These are phyloP conservation scores for Starmerella sp. DNA, from an alignment of 805 yeast species.

Conservation along the genomic window DNA sequence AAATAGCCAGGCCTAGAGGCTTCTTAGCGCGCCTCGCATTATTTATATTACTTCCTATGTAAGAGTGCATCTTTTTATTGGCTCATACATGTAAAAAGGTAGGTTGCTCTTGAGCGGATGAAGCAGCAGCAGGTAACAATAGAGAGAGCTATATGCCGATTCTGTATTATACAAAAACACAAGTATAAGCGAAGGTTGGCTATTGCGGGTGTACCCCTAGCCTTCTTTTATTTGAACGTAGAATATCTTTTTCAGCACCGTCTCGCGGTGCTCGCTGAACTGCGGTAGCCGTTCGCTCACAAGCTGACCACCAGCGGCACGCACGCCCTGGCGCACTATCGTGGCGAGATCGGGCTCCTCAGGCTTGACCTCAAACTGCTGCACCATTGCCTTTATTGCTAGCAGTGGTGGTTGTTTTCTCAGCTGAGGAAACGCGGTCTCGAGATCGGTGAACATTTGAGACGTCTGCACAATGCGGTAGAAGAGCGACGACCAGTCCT, in stretches of 20 bases:
- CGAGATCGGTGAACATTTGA: slow-evolving; percentile 22
- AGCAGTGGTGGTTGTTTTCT: slow-evolving; percentile 16
- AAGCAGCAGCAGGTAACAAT: neutral
- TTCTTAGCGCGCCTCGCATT: neutral
- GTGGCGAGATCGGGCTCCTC: slow-evolving; percentile 12
- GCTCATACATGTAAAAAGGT: neutral
- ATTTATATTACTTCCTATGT: neutral
- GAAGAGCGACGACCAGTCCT: slow-evolving; percentile 27
- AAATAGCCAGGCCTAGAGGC: slow-evolving; percentile 52
- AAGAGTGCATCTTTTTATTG: neutral
- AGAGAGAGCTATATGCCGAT: no score
- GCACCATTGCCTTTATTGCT: slow-evolving; percentile 22
- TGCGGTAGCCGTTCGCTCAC: slow-evolving; percentile 12
- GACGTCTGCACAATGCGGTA: slow-evolving; percentile 25
- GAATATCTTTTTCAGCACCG: neutral
- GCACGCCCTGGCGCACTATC: slow-evolving; percentile 19
- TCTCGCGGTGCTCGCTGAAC: slow-evolving; percentile 7
- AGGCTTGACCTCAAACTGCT: slow-evolving; percentile 19
- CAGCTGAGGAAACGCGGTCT: slow-evolving; percentile 15
- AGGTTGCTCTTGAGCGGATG: neutral
- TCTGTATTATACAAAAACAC: no score
- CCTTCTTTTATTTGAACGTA: neutral
- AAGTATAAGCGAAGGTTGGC: no score
- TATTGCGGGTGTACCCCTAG: neutral
- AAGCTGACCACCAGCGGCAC: slow-evolving; percentile 11